These are phyloP conservation scores for Nitzschia sp. DNA, from an alignment of 108 stramenopile genomes.

Conservation along the genomic window DNA sequence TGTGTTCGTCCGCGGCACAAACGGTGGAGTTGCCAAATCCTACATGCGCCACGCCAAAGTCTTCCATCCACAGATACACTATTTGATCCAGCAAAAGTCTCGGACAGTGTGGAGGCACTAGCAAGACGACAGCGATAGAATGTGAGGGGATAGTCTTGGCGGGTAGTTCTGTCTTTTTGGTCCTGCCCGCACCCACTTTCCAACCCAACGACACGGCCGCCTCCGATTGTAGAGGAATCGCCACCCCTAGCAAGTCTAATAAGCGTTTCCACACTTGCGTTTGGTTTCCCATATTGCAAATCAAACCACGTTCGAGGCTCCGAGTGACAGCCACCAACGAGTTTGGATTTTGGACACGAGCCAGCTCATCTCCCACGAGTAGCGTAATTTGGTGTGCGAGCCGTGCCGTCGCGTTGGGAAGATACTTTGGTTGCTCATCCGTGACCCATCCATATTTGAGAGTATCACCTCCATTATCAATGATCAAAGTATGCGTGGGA, in stretches of 20 bases:
- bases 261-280: constrained; percentile 76
- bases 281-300: constrained; percentile 73
- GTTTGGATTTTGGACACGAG: constrained; percentile 62
- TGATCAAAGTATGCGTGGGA: constrained; percentile 48
- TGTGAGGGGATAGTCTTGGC: constrained; percentile 26
- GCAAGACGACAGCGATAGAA: constrained; percentile 38
- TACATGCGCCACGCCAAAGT: constrained; percentile 52
- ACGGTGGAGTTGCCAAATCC: constrained; percentile 40
- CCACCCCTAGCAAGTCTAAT: constrained; percentile 53
- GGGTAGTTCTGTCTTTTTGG: not conserved
- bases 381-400: constrained; percentile 76
- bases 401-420: constrained; percentile 80
- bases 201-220: constrained; percentile 47
- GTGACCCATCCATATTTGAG: constrained; percentile 74
- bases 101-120: constrained; percentile 50
- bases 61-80: constrained; percentile 52
- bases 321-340: constrained; percentile 50
- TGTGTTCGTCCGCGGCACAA: constrained; percentile 20
- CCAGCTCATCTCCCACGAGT: constrained; percentile 61
- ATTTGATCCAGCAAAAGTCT: constrained; percentile 48
- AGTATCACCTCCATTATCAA: constrained; percentile 86
- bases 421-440: constrained; percentile 18
- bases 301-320: constrained; percentile 69
- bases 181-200: constrained; percentile 16
- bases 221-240: constrained; percentile 28